Evolutionary conservation across 768 basidiomycete genomes (phyloP).

Genomic region (Tulasnella sp.): DNA sequence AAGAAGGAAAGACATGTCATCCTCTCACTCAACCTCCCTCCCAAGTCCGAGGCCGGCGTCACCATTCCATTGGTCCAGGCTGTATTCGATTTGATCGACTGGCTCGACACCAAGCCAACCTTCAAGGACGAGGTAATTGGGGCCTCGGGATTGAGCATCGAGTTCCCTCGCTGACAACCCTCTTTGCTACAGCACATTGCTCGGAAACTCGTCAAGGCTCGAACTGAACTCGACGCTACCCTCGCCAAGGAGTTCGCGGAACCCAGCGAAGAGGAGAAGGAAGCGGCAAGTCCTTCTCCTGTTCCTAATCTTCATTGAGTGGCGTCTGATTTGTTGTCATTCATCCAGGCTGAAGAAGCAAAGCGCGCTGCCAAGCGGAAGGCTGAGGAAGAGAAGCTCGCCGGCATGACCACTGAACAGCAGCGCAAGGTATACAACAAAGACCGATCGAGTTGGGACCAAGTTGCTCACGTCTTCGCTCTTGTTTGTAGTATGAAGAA

Average conservation of each 20-base stretch:
- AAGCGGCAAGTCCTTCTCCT: conserved; percentile 48
- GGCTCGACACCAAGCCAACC: conserved; percentile 44
- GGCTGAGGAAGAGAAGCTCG: conserved; percentile 66
- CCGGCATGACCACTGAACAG: conserved; percentile 69
- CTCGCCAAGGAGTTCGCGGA: conserved; percentile 56
- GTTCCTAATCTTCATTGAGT: not conserved
- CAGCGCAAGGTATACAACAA: conserved; percentile 64
- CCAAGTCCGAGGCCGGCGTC: too few relatives aligned
- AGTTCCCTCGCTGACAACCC: not conserved
- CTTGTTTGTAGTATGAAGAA: conserved; percentile 52
- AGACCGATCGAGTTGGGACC: not conserved
- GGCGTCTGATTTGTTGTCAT: too few relatives aligned
- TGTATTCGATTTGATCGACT: conserved; percentile 72
- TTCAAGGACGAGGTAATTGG: conserved; percentile 63
- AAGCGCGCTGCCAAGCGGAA: conserved; percentile 68
- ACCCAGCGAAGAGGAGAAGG: conserved; percentile 56
- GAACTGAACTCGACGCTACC: conserved; percentile 66
- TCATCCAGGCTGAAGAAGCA: conserved; percentile 45
- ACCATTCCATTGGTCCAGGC: conserved; percentile 61
- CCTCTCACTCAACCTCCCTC: too few relatives aligned
- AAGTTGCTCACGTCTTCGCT: conserved; percentile 1
- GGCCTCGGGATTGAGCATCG: not conserved
- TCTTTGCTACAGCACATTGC: conserved; percentile 46
- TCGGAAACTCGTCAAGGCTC: conserved; percentile 64
- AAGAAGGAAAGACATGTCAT: too few relatives aligned